Base-by-base conservation (phyloP, 2,329 filamentous ascomycete genomes). In the Colletotrichum abscissum region DNA sequence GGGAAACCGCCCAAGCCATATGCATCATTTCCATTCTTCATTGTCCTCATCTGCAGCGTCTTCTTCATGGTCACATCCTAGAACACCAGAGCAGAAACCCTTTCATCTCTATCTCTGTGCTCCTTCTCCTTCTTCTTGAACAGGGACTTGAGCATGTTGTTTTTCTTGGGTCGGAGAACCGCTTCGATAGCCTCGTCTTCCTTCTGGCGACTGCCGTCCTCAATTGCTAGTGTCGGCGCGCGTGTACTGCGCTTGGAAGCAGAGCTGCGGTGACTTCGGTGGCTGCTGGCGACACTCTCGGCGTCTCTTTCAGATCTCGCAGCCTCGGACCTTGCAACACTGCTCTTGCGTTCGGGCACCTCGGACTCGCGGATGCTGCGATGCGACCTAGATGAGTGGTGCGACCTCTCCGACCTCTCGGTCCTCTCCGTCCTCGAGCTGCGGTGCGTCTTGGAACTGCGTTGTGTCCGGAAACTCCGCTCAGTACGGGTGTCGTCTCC, bases 111-210 rank as follows among this genome's bases (percentile, higher is more conserved):
- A 42, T 80, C 78, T 60, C 81, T 81, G 68, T 83, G 82, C 49
- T 85, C 85, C 77, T 81, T 84, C 26, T 86, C 83, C 80, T 88
- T 88, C 81, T 84, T 87, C 83, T 88, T 89, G 78, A 91, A 91
- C 70, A 91, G 75, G 3, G 85, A 81, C 82, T 90, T 91, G 75
- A 91, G 84, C 88, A 91, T 88, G 77, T 86, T 90, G 76, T 87
- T 84, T 74, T 84, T 84, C 79, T 87, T 88, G 11, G 86, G 84
- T 54, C 85, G 81, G n/a, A 88, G 75, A 2, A 85, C 83, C 35
- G 83, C 67, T n/a, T 84, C 82, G 60, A 83, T 75, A 7, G 78
- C 78, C 42, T 74, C 66, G 57, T 79, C 80, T 12, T 78, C 79
- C 42, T 80, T 83, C 63, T 83, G 83, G 77, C 74, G 83, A 80